Evolutionary conservation across 495 filamentous ascomycete species (phyloP), one percentile per base, ranked within the genome.

Genomic region (Neurospora sp.): DNA sequence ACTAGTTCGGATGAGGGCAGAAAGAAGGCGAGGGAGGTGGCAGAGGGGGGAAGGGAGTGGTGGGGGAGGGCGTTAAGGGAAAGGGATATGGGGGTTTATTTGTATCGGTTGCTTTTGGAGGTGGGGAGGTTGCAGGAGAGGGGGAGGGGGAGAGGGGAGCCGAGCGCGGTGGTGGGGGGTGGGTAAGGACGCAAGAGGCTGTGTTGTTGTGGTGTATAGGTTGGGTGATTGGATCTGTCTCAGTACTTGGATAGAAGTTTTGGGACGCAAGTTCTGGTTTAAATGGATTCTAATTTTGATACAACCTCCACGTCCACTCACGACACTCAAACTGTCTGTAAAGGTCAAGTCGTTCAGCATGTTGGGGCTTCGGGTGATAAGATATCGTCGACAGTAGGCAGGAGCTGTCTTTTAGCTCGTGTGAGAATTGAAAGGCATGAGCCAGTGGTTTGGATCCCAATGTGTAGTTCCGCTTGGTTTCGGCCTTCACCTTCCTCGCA

Each of bases 41-140:
- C 88, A 0, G 82, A 85, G 74, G 78, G 81, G 61, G 88, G 91
- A 3, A 83, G 85, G 68, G 87, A 84, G 38, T 94, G 92, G 92
- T 89, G 89, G 9, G 83, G 86, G 27, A 87, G 83, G 74, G 90
- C 91, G 35, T 79, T 94, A 39, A 81, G 92, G 69, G 81, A 82
- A 69, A 91, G 92, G 72, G 92, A 94, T 75, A 91, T 94, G 81
- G 82, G 89, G 76, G 84, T 94, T 27, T 94, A 93, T 81, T 85
- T 90, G 59, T 87, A 89, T 75, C 79, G 92, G 70, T 75, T 94
- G 70, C 81, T 94, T 72, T 83, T 94, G 3, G 92, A 94, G 81
- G 93, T 92, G 80, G 92, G 85, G 22, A 82, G 91, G 53, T 82
- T 94, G 14, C 82, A 84, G 71, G 89, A 92, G 77, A 88, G 91